These are phyloP conservation scores for Pinus taeda DNA, from an alignment of 75 land plant genomes.

Conservation along the genomic window DNA sequence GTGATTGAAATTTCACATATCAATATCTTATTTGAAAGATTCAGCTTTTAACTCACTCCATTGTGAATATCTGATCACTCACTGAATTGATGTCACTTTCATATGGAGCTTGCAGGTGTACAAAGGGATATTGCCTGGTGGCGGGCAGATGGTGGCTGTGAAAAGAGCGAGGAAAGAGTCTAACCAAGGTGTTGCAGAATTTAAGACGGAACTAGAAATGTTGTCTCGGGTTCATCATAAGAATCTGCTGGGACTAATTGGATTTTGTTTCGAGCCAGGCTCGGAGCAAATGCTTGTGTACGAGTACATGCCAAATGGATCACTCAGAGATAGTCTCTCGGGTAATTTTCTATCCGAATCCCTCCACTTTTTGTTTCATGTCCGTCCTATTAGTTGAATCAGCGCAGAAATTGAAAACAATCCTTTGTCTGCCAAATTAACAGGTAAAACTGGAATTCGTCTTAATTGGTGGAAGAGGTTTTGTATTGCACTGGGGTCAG, in stretches of 20 bases:
- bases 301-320: constrained; percentile 75
- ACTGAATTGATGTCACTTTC: no score
- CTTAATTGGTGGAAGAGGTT: constrained; percentile 73
- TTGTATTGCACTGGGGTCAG: constrained; percentile 57
- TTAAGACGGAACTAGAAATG: constrained; percentile 84
- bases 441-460: constrained; percentile 52
- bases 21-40: no score
- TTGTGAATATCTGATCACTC: no score
- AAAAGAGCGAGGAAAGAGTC: constrained; percentile 79
- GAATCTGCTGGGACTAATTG: constrained; percentile 75
- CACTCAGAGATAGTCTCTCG: constrained; percentile 50
- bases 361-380: no score
- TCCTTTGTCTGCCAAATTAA: neutral
- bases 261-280: constrained; percentile 73
- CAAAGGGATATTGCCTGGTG: constrained; percentile 44
- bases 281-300: constrained; percentile 75
- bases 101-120: constrained; percentile 47
- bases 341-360: neutral
- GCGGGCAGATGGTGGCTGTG: constrained; percentile 64
- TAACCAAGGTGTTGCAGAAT: constrained; percentile 69
- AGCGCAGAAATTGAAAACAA: neutral
- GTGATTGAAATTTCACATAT: no score
- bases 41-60: no score
- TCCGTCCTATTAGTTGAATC: no score
- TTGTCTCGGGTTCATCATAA: constrained; percentile 92